Base-by-base conservation (phyloP, 495 filamentous ascomycete genomes). In the Hypoxylon perforatum region DNA sequence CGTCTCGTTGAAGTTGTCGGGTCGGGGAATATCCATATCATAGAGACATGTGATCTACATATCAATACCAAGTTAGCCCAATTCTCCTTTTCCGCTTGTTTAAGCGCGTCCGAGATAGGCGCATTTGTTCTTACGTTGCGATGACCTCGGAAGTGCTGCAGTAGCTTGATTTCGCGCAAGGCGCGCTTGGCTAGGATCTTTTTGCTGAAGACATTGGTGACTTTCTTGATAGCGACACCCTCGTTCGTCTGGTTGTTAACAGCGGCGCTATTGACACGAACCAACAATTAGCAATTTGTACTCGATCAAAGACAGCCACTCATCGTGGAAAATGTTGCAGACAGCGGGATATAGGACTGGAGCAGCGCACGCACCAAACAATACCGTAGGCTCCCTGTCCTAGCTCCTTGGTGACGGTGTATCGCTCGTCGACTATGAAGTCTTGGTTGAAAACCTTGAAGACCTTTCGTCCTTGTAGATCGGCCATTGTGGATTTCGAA, bases 391-490 rank as follows among this genome's bases (percentile, higher is more conserved):
- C 96, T 64, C 95, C 95, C 75, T 99, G 95, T 21, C 96, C 95
- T 41, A 99, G 85, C 81, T 99, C 95, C 85, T 99, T 99, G 54
- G 94, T 99, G 63, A 99, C 95, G 74, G 90, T 96, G 82, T 99
- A 99, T 51, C 96, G 87, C 79, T 98, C 94, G 75, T 97, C 96
- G 63, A 99, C 95, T 66, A 97, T 90, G 73, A 99, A 99, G 82
- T 99, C 95, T 78, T 99, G 95, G 86, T 97, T 97, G 83, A 99
- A 99, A 74, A 98, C 95, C 90, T 98, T 98, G 87, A 98, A 99
- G 78, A 93, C 86, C 84, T 96, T 97, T 75, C 94, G 91, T 74
- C 92, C 92, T 67, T 88, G 87, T 51, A 96, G 81, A 76, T 93
- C 91, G 70, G 86, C 82, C 91, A 93, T 94, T 63, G 61, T 74